Evolutionary conservation across 352 stramenopile species (phyloP).

Genomic region (Pythium dissimile): DNA sequence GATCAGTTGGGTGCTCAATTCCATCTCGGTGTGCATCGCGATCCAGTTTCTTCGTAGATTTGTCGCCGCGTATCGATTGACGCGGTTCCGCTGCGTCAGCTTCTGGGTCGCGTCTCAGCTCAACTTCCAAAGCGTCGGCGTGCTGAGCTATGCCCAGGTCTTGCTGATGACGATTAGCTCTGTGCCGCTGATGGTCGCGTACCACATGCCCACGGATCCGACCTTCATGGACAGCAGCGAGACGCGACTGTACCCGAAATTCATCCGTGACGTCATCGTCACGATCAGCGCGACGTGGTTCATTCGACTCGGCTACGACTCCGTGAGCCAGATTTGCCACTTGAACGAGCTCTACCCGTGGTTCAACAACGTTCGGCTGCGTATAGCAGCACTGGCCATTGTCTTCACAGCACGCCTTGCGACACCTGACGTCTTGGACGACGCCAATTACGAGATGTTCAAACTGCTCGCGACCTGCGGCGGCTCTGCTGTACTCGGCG

Average conservation of each 20-base stretch:
- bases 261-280: constrained; percentile 27
- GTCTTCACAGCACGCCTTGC: constrained; percentile 18
- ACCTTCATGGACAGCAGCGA: constrained; percentile 25
- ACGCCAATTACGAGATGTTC: constrained; percentile 24
- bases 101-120: constrained; percentile 30
- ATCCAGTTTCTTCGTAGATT: constrained; percentile 23
- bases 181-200: constrained; percentile 27
- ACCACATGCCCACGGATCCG: constrained; percentile 28
- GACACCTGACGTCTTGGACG: constrained; percentile 18
- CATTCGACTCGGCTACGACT: constrained; percentile 27
- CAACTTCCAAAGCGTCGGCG: constrained; percentile 35
- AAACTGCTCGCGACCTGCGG: constrained; percentile 24
- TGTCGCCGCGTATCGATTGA: constrained; percentile 17
- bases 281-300: constrained; percentile 29
- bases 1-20: constrained; percentile 37
- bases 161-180: constrained; percentile 29
- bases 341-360: constrained; percentile 19
- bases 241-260: constrained; percentile 15
- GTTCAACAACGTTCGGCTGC: constrained; percentile 25
- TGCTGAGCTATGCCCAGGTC: constrained; percentile 28
- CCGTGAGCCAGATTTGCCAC: constrained; percentile 21
- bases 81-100: constrained; percentile 24
- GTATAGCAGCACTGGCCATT: not conserved
- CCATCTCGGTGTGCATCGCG: constrained; percentile 27
- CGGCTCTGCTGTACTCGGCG: constrained; percentile 6